phyloP scores from a whole-genome alignment of 495 filamentous ascomycete genomes.

The Chaetomium fimeti region DNA sequence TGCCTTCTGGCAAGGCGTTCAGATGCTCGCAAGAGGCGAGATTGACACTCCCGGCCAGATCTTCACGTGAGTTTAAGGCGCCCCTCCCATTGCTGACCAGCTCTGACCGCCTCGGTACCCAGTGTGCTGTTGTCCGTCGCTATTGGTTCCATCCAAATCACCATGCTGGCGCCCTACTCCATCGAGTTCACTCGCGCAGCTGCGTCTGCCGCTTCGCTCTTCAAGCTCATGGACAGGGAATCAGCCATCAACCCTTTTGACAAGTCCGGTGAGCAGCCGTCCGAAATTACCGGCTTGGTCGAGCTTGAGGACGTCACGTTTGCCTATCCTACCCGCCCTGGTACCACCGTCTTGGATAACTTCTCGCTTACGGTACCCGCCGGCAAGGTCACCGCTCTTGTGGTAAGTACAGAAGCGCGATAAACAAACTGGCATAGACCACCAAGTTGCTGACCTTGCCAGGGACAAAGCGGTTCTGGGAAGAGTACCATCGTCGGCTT shows the following conservation, averaged over 20 bases:
- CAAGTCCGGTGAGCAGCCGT: conserved; percentile 65
- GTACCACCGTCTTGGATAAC: conserved; percentile 74
- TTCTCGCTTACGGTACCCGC: conserved; percentile 74
- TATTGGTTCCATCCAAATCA: conserved; percentile 80
- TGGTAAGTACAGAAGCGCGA: conserved; percentile 55
- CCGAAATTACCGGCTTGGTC: conserved; percentile 69
- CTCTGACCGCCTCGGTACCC: not conserved
- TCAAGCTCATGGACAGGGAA: conserved; percentile 75
- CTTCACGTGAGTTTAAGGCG: conserved; percentile 50
- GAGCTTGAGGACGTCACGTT: conserved; percentile 78
- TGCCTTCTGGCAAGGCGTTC: conserved; percentile 89
- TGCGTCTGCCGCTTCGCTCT: conserved; percentile 86
- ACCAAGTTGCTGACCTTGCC: not conserved
- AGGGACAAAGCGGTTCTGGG: conserved; percentile 51
- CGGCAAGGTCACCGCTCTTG: conserved; percentile 80
- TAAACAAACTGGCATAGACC: not conserved
- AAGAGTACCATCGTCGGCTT: conserved; percentile 90
- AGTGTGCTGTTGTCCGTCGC: conserved; percentile 76
- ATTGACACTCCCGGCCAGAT: conserved; percentile 51
- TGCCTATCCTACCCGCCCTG: conserved; percentile 84
- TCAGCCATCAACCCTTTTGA: conserved; percentile 78
- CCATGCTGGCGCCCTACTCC: conserved; percentile 77
- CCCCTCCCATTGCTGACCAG: not conserved
- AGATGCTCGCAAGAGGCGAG: conserved; percentile 65
- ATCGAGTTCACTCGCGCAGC: conserved; percentile 72